Conservation (phyloP, 2,329 filamentous ascomycete species). For the Monosporascus ibericus region DNA sequence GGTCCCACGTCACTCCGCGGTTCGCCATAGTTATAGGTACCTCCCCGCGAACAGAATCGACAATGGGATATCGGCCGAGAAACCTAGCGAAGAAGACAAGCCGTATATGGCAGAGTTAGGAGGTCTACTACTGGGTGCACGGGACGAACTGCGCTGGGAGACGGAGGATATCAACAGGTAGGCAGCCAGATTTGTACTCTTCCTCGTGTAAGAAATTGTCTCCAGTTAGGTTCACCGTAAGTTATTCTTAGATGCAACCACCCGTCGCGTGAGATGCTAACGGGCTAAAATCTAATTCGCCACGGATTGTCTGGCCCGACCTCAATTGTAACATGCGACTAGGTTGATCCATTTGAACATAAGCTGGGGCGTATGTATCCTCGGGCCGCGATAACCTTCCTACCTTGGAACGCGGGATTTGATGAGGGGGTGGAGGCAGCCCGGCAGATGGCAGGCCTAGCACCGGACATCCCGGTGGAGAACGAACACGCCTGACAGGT, state of each 20-base stretch:
- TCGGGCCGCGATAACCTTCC: not conserved
- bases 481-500: not conserved
- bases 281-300: not conserved
- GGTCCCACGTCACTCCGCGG: constrained; percentile 7
- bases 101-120: not conserved
- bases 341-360: not conserved
- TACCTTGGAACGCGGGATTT: not conserved
- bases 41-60: not conserved
- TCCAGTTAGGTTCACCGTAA: not conserved
- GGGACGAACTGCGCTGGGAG: not conserved
- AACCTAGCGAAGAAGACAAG: not conserved
- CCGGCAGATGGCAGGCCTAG: not conserved
- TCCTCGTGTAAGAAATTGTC: not conserved
- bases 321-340: not conserved
- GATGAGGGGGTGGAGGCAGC: not conserved
- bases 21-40: constrained; percentile 12
- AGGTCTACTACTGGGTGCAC: not conserved
- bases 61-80: not conserved
- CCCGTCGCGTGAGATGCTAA: not conserved
- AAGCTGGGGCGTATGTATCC: not conserved
- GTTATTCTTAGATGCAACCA: not conserved
- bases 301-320: not conserved
- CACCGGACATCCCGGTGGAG: not conserved
- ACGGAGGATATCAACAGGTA: not conserved
- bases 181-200: not conserved